These are phyloP conservation scores for Ogataea henricii DNA, from an alignment of 805 yeast species.

Conservation along the genomic window DNA sequence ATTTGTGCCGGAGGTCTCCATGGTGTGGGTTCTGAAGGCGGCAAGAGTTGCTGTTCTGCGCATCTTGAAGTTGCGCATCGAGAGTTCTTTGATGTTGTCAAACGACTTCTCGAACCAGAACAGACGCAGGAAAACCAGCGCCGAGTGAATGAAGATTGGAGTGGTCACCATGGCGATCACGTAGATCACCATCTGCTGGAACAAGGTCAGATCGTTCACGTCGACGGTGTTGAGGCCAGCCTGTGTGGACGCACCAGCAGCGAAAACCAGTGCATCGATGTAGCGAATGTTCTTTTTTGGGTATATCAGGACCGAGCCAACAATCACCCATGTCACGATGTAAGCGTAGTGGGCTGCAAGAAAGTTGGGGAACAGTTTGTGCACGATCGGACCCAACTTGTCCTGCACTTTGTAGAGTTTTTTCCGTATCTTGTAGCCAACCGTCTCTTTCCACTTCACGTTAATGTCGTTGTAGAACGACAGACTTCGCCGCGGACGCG, in stretches of 20 bases:
- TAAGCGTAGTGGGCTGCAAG: constrained; percentile 74
- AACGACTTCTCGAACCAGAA: constrained; percentile 89
- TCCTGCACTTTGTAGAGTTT: constrained; percentile 39
- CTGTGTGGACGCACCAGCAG: constrained; percentile 80
- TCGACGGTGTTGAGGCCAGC: constrained; percentile 89
- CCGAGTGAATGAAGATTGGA: constrained; percentile 86
- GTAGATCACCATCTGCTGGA: constrained; percentile 80
- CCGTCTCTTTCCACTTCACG: constrained; percentile 21
- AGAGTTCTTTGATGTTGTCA: constrained; percentile 73
- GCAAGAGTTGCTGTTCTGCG: constrained; percentile 77
- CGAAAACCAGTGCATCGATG: constrained; percentile 77
- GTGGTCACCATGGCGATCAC: constrained; percentile 67
- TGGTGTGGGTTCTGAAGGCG: constrained; percentile 40
- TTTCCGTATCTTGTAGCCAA: constrained; percentile 38
- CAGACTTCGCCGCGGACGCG: constrained; percentile 12
- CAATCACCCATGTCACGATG: constrained; percentile 55
- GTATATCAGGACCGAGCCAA: constrained; percentile 75
- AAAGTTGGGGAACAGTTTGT: constrained; percentile 51
- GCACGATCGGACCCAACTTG: constrained; percentile 43
- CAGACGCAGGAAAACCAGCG: constrained; percentile 71
- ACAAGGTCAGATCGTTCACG: constrained; percentile 60
- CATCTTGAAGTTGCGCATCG: constrained; percentile 80
- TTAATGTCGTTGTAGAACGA: constrained; percentile 11
- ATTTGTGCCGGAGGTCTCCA: constrained; percentile 22
- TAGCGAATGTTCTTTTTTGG: constrained; percentile 69